Base-by-base conservation (phyloP, 2,329 filamentous ascomycete genomes). In the Colletotrichum sp. region DNA sequence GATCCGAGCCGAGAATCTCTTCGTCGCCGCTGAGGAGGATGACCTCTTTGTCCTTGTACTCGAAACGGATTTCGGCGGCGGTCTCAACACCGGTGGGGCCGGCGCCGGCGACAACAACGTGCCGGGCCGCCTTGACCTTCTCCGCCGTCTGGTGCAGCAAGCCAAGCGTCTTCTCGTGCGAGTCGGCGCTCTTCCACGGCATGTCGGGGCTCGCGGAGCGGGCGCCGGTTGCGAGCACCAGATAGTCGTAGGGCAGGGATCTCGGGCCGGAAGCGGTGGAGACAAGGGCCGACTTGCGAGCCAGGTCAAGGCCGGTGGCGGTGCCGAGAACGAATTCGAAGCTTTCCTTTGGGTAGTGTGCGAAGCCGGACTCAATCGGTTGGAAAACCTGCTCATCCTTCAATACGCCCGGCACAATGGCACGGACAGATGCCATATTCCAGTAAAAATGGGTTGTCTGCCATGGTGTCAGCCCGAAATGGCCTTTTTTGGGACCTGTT, bases 401-500 rank as follows among this genome's bases (percentile, higher is more conserved):
- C 80, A 91, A 78, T 65, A 85, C 77, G 48, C 85, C 87, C 4
- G 90, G 89, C 61, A 92, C 82, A 77, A 92, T 87, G 81, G 88
- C 89, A 63, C 90, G 88, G 59, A 91, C 87, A 2, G 90, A 87
- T 30, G 89, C 90, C 7, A 91, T 71, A 82, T 91, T 91, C 90
- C 90, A 91, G 84, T 87, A 92, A 78, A 92, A 89, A 79, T 92
- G 89, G 77, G 85, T 88, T 78, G 87, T 91, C 88, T 91, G 79
- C 61, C 57, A 69, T 60, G 15, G 21, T 21, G 43, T 76, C 36
- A 74, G 74, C 57, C 26, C 39, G 32, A n/a, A 5, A n/a, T 16
- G 9, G 9, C 39, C 5, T 28, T 16, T 57, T 10, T 64, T 15
- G 15, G 36, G 7, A 18, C 9, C 6, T 43, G 16, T 15, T 28